phyloP scores from a whole-genome alignment of 2,329 filamentous ascomycete species.

The Myrmaecium sp. region DNA sequence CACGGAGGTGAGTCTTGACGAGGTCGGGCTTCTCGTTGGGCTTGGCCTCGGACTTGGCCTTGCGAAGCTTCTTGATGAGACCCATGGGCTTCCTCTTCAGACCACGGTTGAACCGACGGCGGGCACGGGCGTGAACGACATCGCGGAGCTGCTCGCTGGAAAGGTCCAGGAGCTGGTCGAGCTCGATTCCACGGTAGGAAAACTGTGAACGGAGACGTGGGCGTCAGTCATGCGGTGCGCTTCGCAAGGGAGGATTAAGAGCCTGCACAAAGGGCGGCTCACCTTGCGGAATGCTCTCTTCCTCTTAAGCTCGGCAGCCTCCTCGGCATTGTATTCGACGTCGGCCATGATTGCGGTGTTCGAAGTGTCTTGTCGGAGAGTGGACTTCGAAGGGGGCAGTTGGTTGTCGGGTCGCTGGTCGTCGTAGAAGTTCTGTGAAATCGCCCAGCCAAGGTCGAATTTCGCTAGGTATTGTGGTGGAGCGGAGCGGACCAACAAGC shows the following conservation, averaged over 20 bases:
- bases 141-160: constrained; percentile 96
- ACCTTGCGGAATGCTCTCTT: constrained; percentile 99
- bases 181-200: constrained; percentile 97
- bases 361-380: constrained; percentile 2
- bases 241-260: too few species aligned
- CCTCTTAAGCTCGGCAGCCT: constrained; percentile 99
- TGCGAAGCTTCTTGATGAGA: constrained; percentile 99
- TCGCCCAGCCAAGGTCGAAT: too few species aligned
- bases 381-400: too few species aligned
- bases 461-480: too few species aligned
- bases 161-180: constrained; percentile 99
- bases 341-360: constrained; percentile 10
- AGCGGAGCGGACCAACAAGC: too few species aligned
- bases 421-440: too few species aligned
- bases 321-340: constrained; percentile 71
- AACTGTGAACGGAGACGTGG: too few species aligned
- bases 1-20: constrained; percentile 97
- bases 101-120: constrained; percentile 97
- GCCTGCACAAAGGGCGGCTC: too few species aligned
- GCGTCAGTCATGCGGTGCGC: too few species aligned
- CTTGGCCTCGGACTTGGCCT: constrained; percentile 96
- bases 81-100: constrained; percentile 99
- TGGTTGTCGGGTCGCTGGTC: too few species aligned
- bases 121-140: constrained; percentile 97
- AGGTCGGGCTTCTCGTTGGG: constrained; percentile 99